These are phyloP conservation scores for Saccharomycopsis sp. DNA, from an alignment of 805 yeast genomes.

Conservation along the genomic window DNA sequence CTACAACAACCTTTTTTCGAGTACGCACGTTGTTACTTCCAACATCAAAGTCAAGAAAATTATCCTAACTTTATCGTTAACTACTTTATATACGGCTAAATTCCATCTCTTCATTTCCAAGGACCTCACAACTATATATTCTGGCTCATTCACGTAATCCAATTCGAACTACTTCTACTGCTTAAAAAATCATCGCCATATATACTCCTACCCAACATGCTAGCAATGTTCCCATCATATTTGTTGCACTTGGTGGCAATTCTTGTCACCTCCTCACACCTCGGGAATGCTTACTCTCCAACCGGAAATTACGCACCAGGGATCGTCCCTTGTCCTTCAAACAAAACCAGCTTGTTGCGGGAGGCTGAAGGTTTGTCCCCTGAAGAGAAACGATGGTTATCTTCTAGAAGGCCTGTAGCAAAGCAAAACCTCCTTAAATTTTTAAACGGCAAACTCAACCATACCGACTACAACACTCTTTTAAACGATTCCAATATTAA, in stretches of 20 bases:
- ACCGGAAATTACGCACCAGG: constrained; percentile 58
- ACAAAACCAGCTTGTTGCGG: constrained; percentile 31
- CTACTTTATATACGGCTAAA: too few relatives aligned
- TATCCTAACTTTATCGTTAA: too few relatives aligned
- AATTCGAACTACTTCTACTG: too few relatives aligned
- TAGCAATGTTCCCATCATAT: too few relatives aligned
- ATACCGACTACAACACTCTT: constrained; percentile 34
- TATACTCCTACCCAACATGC: too few relatives aligned
- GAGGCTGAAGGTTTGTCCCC: constrained; percentile 40
- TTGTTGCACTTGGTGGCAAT: neutral
- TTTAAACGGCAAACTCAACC: constrained; percentile 30
- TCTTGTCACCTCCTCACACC: neutral
- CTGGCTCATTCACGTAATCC: too few relatives aligned
- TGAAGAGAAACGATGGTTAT: constrained; percentile 48
- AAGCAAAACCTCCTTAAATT: constrained; percentile 40
- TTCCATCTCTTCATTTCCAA: too few relatives aligned
- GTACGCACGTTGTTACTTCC: too few relatives aligned
- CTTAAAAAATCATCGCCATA: too few relatives aligned
- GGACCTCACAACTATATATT: too few relatives aligned
- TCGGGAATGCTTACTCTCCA: constrained; percentile 40
- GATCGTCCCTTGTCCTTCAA: constrained; percentile 43
- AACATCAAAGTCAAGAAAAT: too few relatives aligned
- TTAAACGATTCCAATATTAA: constrained; percentile 34
- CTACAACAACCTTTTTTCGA: too few relatives aligned
- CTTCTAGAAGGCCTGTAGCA: constrained; percentile 40